Conservation (phyloP, 257 asterid genomes). For the Lavandula angustifolia region DNA sequence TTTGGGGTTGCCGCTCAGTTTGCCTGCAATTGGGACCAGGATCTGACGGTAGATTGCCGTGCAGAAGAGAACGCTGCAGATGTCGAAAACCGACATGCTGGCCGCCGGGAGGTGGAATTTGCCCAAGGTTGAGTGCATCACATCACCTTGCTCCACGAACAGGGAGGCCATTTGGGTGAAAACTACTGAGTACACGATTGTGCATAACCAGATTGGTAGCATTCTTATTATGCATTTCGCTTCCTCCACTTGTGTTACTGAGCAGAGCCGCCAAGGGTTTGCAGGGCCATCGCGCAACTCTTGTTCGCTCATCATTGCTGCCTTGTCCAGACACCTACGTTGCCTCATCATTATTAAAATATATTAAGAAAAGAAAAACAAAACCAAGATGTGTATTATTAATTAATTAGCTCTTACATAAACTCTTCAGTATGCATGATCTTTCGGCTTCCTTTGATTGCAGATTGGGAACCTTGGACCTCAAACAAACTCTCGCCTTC, state of each 20-base stretch:
- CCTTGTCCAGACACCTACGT: constrained; percentile 63
- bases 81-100: constrained; percentile 80
- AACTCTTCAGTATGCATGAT: constrained; percentile 58
- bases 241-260: constrained; percentile 80
- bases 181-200: constrained; percentile 70
- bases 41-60: constrained; percentile 55
- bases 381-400: too few species aligned
- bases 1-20: constrained; percentile 47
- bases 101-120: constrained; percentile 70
- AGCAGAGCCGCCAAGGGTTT: constrained; percentile 67
- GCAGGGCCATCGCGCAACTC: constrained; percentile 31
- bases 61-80: constrained; percentile 63
- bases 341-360: too few species aligned
- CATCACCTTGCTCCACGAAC: constrained; percentile 78
- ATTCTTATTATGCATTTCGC: constrained; percentile 71
- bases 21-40: constrained; percentile 52
- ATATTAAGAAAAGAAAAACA: too few species aligned
- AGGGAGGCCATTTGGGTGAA: constrained; percentile 89
- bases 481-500: constrained; percentile 46
- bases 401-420: constrained; percentile 40
- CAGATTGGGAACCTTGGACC: constrained; percentile 51
- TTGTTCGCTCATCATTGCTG: constrained; percentile 47
- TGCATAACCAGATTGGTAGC: constrained; percentile 79
- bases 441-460: constrained; percentile 64
- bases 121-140: constrained; percentile 50